Base-by-base conservation (phyloP, 2,329 filamentous ascomycete species). In the Beauveria caledonica region DNA sequence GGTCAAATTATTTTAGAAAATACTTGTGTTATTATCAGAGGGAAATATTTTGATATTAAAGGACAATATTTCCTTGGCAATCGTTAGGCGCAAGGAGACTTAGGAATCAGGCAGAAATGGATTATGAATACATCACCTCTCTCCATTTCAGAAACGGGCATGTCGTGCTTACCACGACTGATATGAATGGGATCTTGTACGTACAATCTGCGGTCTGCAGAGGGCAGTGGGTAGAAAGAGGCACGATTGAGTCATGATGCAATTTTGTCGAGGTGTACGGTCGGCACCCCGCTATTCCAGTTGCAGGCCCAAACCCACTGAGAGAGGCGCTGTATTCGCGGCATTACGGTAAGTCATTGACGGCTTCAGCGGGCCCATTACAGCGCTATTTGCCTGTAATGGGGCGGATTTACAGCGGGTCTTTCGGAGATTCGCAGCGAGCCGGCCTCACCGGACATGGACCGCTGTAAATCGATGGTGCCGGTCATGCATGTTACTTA, bases 1-100 rank as follows among this genome's bases (percentile, higher is more conserved):
- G 56, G 23, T 33, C 45, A 58, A 58, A 51, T 23, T 21, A 33
- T 36, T 19, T 21, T 8, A 27, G 45, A 44, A 44, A n/a, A 44
- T 36, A 44, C 23, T 44, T 58, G 56, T 58, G 56, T 57, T 58
- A 51, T 44, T 58, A 58, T 45, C 56, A 51, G 33, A 44, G 46
- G 46, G 36, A 44, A 36, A 51, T 50, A 27, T 23, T 29, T 39
- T 42, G 48, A 19, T 39, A 58, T 58, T 6, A n/a, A 13, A 11
- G 36, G 36, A 58, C 23, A 36, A 44, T 33, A 9, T 21, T 33
- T 25, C 21, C 10, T 29, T 21, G 46, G 36, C 55, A 19, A 23
- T 58, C 46, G 17, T 42, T 45, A 4, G 23, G 23, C 55, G 48
- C 29, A 58, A 33, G 56, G 46, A 42, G 17, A 42, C 7, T 21